These are phyloP conservation scores for Berberis vulgaris DNA, from an alignment of 164 flowering plant genomes.

Conservation along the genomic window DNA sequence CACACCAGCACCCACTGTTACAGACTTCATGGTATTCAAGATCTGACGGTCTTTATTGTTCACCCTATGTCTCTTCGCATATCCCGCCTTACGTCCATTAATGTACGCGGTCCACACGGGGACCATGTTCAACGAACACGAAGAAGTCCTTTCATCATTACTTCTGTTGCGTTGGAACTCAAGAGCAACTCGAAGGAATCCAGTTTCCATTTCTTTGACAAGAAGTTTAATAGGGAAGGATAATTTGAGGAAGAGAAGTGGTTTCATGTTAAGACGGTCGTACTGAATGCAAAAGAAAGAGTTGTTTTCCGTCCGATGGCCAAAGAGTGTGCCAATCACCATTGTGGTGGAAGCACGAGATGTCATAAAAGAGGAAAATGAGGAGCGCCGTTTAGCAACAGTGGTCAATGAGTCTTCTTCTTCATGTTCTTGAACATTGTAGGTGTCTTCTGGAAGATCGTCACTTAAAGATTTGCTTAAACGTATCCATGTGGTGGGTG, in stretches of 20 bases:
- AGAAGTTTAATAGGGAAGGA: slow-evolving; percentile 47
- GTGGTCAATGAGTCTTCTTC: slow-evolving; percentile 6
- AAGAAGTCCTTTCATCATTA: slow-evolving; percentile 10
- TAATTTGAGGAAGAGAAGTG: slow-evolving; percentile 62
- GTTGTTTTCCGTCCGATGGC: slow-evolving; percentile 53
- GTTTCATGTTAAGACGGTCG: slow-evolving; percentile 39
- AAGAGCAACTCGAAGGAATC: slow-evolving; percentile 67
- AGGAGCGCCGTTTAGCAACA: slow-evolving; percentile 4
- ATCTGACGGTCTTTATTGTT: slow-evolving; percentile 29
- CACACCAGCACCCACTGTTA: slow-evolving; percentile 75
- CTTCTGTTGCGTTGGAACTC: slow-evolving; percentile 28
- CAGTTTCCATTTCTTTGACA: slow-evolving; percentile 64
- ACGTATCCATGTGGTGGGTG: slow-evolving; percentile 50
- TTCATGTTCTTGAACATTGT: slow-evolving; percentile 4
- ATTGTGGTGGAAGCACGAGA: slow-evolving; percentile 56
- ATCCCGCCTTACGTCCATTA: slow-evolving; percentile 65
- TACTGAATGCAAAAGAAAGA: slow-evolving; percentile 65
- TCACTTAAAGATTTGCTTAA: slow-evolving; percentile 57
- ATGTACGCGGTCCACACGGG: slow-evolving; percentile 68
- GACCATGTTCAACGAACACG: slow-evolving; percentile 45
- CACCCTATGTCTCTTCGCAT: slow-evolving; percentile 38
- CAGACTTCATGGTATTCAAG: slow-evolving; percentile 58
- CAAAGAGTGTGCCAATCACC: slow-evolving; percentile 78
- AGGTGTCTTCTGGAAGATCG: slow-evolving; percentile 10
- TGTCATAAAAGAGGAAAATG: slow-evolving; percentile 1